Evolutionary conservation across 2,329 filamentous ascomycete genomes (phyloP).

Genomic region (Pyrenophora seminiperda): DNA sequence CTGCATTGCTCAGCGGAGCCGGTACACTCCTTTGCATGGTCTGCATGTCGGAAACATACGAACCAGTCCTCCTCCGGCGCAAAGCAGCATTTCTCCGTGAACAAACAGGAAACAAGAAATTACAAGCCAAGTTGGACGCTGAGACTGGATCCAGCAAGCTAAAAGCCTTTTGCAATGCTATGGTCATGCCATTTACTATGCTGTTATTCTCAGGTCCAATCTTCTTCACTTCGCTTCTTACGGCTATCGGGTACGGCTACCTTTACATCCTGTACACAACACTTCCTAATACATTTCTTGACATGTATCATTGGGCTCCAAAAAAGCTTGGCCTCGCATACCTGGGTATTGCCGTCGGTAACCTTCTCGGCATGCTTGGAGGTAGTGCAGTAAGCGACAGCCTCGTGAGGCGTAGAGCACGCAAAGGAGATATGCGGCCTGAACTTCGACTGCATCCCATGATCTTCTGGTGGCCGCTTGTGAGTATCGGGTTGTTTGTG

Average conservation of each 20-base stretch:
- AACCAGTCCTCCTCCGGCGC: conserved; percentile 42
- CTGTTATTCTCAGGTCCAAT: conserved; percentile 59
- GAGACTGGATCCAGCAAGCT: conserved; percentile 39
- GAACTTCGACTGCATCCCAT: conserved; percentile 28
- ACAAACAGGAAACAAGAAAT: conserved; percentile 36
- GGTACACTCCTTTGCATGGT: conserved; percentile 45
- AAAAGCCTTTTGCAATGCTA: conserved; percentile 40
- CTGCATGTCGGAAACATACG: conserved; percentile 26
- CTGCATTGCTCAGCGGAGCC: conserved; percentile 1
- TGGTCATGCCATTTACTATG: conserved; percentile 58
- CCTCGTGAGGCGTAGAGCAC: conserved; percentile 30
- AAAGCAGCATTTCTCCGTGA: conserved; percentile 37
- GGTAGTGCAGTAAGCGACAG: conserved; percentile 34
- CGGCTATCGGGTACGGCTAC: conserved; percentile 51
- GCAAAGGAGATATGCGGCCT: conserved; percentile 14
- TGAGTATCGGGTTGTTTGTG: conserved; percentile 31
- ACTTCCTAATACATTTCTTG: conserved; percentile 29
- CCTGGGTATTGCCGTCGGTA: conserved; percentile 38
- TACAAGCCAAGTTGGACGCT: conserved; percentile 34
- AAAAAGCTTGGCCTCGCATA: conserved; percentile 30
- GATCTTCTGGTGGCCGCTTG: conserved; percentile 31
- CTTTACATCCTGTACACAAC: conserved; percentile 38
- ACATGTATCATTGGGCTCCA: conserved; percentile 24
- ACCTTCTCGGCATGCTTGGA: conserved; percentile 38
- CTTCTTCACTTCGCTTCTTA: conserved; percentile 54